phyloP scores from a whole-genome alignment of 163 green algal species.

The Scenedesmus sp. region DNA sequence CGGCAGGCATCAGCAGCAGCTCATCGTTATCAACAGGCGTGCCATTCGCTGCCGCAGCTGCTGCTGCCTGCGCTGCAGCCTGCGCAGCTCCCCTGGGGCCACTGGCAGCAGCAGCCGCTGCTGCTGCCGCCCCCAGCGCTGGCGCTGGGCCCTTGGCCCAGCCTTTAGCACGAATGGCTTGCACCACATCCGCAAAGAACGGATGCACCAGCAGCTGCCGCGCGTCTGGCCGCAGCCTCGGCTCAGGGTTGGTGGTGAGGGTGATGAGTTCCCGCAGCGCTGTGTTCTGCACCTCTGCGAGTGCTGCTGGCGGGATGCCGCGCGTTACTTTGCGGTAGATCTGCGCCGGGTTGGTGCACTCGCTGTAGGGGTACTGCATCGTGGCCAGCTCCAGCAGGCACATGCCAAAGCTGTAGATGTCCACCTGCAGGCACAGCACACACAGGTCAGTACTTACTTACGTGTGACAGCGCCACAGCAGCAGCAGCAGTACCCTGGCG shows the following conservation, averaged over 20 bases:
- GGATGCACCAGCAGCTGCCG: conserved; percentile 52
- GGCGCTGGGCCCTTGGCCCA: conserved; percentile 13
- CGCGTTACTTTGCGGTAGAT: conserved; percentile 98
- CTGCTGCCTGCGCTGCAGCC: background rate
- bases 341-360: conserved; percentile 98
- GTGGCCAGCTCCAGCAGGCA: conserved; percentile 96
- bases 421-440: conserved; percentile 65
- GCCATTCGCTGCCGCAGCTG: background rate
- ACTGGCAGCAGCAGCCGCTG: background rate
- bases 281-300: conserved; percentile 33
- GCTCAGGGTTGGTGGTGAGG: conserved; percentile 20
- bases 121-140: background rate
- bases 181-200: conserved; percentile 48
- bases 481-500: too few species aligned
- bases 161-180: conserved; percentile 66
- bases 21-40: background rate
- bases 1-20: background rate
- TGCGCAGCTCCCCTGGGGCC: background rate
- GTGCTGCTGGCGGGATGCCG: conserved; percentile 55
- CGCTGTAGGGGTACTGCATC: conserved; percentile 98
- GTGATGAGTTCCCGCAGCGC: conserved; percentile 57
- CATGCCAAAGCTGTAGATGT: conserved; percentile 97
- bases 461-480: too few species aligned
- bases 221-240: conserved; percentile 19
- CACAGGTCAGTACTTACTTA: too few species aligned